phyloP scores from a whole-genome alignment of 1,139 yeast species.

The Taiozyma sp. region DNA sequence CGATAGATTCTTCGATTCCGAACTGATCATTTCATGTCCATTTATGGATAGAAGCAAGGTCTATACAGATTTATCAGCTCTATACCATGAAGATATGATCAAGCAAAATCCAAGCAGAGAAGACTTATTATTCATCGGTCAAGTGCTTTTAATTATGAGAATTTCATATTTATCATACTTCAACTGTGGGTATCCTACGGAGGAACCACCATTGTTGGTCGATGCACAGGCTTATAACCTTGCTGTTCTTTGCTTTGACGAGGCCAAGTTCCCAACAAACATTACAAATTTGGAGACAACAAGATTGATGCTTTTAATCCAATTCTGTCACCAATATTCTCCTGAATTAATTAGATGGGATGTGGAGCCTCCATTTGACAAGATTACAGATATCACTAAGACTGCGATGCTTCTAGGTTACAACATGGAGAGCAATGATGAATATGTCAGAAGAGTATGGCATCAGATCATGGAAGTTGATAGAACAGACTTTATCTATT shows the following conservation, averaged over 20 bases:
- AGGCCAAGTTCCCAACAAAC: slow-evolving; percentile 5
- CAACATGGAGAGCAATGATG: slow-evolving; percentile 4
- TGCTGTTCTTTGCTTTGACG: slow-evolving; percentile 7
- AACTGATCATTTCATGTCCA: slow-evolving; percentile 1
- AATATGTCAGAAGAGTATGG: slow-evolving; percentile 6
- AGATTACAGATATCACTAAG: neutral
- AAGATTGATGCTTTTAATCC: slow-evolving; percentile 4
- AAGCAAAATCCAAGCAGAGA: slow-evolving; percentile 1
- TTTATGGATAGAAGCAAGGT: slow-evolving; percentile 3
- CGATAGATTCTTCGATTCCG: slow-evolving; percentile 5
- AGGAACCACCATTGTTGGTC: neutral
- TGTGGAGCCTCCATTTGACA: neutral
- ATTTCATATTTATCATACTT: slow-evolving; percentile 5
- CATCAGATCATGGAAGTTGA: slow-evolving; percentile 7
- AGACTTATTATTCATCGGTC: slow-evolving; percentile 6
- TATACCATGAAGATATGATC: neutral
- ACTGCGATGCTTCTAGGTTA: neutral
- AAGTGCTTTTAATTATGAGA: slow-evolving; percentile 5
- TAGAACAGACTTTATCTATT: slow-evolving; percentile 3
- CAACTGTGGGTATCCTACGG: slow-evolving; percentile 6
- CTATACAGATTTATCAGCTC: neutral
- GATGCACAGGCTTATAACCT: slow-evolving; percentile 6
- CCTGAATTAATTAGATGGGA: slow-evolving; percentile 4
- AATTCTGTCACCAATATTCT: slow-evolving; percentile 1
- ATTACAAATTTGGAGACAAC: slow-evolving; percentile 6